Evolutionary conservation across 495 filamentous ascomycete genomes (phyloP), one percentile per base, ranked within the genome.

Genomic region (Tuber borchii): DNA sequence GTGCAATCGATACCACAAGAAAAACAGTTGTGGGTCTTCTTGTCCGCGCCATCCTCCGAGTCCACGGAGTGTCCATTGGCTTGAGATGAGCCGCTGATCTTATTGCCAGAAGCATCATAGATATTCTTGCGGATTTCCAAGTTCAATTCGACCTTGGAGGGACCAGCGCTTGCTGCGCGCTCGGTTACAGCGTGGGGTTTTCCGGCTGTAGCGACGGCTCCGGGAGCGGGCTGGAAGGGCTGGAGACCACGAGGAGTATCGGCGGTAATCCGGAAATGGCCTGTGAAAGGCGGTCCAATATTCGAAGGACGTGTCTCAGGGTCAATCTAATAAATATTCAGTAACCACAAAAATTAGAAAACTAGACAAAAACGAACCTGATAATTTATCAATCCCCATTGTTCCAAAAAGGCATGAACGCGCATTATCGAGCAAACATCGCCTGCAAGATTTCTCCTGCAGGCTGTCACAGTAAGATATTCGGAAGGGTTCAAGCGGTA

Each of bases 391-490:
- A 99, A 85, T 17, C 95, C 95, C 95, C 95, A 99, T 83, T 97
- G 94, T 85, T 99, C 95, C n/a, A 99, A 88, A 86, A 98, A 98
- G 8, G 93, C 92, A 85, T 99, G 95, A 39, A 99, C 93, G 73
- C 95, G 90, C 95, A 98, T 97, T 78, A 99, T 98, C 20, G 96
- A 95, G 84, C 95, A 98, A 73, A 99, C 95, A 85, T 99, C 95
- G 76, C 95, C 95, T 12, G 96, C 94, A 78, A 99, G 87, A 83
- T 99, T 99, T 73, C 95, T 90, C 77, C 95, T 87, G 83, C 95
- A 99, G n/a, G 95, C 95, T 16, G 95, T 99, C 73, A 99, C 93
- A 22, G 96, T 99, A 61, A 99, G 87, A 82, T 99, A 99, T 84
- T 99, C 95, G 40, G 93, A 88, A 4, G 95, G 95, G 83, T 97